A percentile compares a stretch with the other conserved stretches of the same genome.
Evolutionary conservation across 2,329 filamentous ascomycete species (phyloP).

Genomic region (Claviceps quebecensis): DNA sequence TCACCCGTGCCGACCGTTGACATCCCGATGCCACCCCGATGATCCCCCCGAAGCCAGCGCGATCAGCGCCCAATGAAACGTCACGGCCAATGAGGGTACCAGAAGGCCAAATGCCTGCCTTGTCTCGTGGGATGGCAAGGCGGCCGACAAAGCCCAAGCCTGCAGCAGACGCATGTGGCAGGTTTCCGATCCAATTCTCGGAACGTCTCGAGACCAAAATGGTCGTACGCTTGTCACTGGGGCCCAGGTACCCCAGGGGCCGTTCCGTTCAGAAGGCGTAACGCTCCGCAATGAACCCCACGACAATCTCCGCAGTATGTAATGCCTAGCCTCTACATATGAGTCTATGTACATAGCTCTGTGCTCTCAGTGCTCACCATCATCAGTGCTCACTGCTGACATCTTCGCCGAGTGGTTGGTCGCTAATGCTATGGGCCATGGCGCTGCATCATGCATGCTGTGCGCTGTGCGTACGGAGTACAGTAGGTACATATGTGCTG

Average conservation of each 20-base stretch:
- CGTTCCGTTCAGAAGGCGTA: too few relatives aligned
- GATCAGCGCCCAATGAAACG: background rate
- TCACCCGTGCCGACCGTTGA: conserved; percentile 1
- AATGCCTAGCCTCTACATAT: too few relatives aligned
- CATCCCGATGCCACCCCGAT: background rate
- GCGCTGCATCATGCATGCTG: too few relatives aligned
- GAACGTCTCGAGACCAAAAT: conserved; percentile 9
- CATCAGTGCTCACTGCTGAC: too few relatives aligned
- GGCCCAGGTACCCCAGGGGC: background rate
- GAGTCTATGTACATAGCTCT: too few relatives aligned
- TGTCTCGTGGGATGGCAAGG: background rate
- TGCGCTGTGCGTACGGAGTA: too few relatives aligned
- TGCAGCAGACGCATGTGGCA: conserved; percentile 4
- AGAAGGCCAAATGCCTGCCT: background rate
- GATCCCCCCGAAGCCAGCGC: background rate
- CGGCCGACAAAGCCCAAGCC: background rate
- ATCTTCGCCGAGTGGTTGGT: too few relatives aligned
- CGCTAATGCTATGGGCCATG: too few relatives aligned
- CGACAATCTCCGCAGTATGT: too few relatives aligned
- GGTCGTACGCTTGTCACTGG: background rate
- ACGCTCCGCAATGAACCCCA: too few relatives aligned
- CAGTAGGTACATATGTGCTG: too few relatives aligned
- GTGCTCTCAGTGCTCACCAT: too few relatives aligned
- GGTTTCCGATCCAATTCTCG: conserved; percentile 21
- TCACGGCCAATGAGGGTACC: background rate